These are phyloP conservation scores for Stentor roeselii DNA, from an alignment of 73 alveolate species.

Conservation along the genomic window DNA sequence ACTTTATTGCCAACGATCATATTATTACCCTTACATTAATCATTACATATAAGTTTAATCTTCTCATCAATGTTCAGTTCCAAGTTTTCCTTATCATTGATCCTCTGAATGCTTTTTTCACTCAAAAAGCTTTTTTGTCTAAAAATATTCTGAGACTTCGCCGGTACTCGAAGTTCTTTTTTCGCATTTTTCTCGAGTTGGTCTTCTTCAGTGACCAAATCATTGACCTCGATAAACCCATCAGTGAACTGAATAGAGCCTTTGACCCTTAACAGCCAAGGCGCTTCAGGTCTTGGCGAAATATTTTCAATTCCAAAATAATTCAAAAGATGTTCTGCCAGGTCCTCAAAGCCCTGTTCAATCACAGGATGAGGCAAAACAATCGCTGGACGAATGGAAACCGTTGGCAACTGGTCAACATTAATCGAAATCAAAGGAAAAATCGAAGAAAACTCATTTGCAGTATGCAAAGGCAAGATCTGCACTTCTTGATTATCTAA, in stretches of 20 bases:
- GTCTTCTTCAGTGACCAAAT: background rate
- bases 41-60: background rate
- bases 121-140: background rate
- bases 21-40: too few relatives aligned
- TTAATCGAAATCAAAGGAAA: background rate
- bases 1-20: background rate
- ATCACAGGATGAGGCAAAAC: background rate
- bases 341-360: background rate
- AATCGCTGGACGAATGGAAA: background rate
- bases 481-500: background rate
- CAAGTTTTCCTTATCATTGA: background rate
- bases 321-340: background rate
- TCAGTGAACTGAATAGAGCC: conserved; percentile 25
- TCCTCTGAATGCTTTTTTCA: background rate
- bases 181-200: background rate
- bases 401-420: background rate
- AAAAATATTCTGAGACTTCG: background rate
- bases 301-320: conserved; percentile 13
- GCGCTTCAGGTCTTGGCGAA: conserved; percentile 19
- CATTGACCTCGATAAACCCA: background rate
- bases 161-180: background rate
- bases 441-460: background rate
- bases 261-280: background rate
- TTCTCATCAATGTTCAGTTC: background rate
- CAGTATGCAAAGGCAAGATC: background rate